Percentiles rank a stretch among this genome's conserved stretches.
Evolutionary conservation across 2,329 filamentous ascomycete species (phyloP).

Genomic region (Claviceps arundinis): DNA sequence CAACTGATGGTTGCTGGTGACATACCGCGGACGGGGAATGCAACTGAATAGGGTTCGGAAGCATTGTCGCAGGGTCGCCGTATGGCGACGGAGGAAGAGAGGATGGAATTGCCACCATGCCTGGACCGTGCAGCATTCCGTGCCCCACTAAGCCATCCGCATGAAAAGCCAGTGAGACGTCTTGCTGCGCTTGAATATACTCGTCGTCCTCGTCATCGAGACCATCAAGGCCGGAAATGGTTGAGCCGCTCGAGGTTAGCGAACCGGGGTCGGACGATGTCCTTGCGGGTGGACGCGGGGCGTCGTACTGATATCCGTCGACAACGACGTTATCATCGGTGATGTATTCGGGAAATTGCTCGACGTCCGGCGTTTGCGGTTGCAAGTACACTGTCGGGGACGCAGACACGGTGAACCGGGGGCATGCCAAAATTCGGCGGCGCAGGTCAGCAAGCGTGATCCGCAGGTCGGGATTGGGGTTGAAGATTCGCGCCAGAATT

Average conservation of each 20-base stretch:
- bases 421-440: conserved; percentile 62
- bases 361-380: conserved; percentile 27
- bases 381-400: conserved; percentile 17
- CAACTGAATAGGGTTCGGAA: conserved; percentile 8
- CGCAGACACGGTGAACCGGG: conserved; percentile 50
- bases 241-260: conserved; percentile 39
- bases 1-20: conserved; percentile 18
- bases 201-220: conserved; percentile 25
- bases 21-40: conserved; percentile 17
- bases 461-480: conserved; percentile 68
- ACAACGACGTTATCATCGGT: conserved; percentile 31
- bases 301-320: conserved; percentile 30
- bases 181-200: conserved; percentile 30
- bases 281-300: conserved; percentile 36
- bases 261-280: conserved; percentile 42
- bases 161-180: conserved; percentile 13
- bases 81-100: conserved; percentile 25
- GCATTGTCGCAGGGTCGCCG: conserved; percentile 22
- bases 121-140: too few relatives aligned
- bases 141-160: too few relatives aligned
- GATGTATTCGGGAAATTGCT: conserved; percentile 32
- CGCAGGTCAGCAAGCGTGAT: conserved; percentile 72
- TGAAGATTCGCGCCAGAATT: conserved; percentile 79
- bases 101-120: too few relatives aligned
- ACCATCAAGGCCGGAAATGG: conserved; percentile 34